A percentile compares a stretch with the other conserved stretches of the same genome.
These are phyloP conservation scores for Elaeis guineensis DNA, from an alignment of 176 grass and related monocot species.

Conservation along the genomic window DNA sequence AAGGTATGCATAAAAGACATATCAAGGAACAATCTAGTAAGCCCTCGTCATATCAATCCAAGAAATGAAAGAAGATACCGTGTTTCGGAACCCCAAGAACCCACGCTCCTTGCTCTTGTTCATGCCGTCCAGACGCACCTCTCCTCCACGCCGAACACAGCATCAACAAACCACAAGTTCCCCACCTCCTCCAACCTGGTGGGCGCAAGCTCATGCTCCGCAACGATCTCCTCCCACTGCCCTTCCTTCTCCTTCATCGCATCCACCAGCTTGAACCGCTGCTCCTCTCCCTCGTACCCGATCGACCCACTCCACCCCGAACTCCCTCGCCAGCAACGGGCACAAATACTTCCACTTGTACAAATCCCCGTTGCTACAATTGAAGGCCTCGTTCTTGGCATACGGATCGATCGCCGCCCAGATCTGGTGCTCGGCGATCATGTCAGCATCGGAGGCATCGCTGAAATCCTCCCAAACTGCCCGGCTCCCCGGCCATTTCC, in stretches of 20 bases:
- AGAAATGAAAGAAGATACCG: conserved; percentile 7
- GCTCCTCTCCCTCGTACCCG: conserved; percentile 1
- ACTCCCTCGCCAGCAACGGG: conserved; percentile 4
- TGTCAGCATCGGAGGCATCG: conserved; percentile 14
- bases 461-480: conserved; percentile 8
- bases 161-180: conserved; percentile 1
- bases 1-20: not conserved
- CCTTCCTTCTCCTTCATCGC: conserved; percentile 16
- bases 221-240: conserved; percentile 11
- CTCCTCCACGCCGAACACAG: conserved; percentile 10
- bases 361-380: conserved; percentile 18
- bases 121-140: conserved; percentile 6
- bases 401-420: conserved; percentile 18
- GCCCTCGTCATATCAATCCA: conserved; percentile 14
- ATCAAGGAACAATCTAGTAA: conserved; percentile 20
- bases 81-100: conserved; percentile 17
- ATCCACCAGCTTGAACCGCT: conserved; percentile 6
- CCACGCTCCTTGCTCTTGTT: conserved; percentile 21
- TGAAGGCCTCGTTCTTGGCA: conserved; percentile 16
- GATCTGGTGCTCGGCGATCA: conserved; percentile 22
- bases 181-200: conserved; percentile 1
- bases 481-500: conserved; percentile 2
- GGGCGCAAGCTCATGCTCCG: conserved; percentile 16
- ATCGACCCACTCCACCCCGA: conserved; percentile 4
- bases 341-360: conserved; percentile 16